phyloP scores from a whole-genome alignment of 495 filamentous ascomycete species.

The Hamigera avellanea region DNA sequence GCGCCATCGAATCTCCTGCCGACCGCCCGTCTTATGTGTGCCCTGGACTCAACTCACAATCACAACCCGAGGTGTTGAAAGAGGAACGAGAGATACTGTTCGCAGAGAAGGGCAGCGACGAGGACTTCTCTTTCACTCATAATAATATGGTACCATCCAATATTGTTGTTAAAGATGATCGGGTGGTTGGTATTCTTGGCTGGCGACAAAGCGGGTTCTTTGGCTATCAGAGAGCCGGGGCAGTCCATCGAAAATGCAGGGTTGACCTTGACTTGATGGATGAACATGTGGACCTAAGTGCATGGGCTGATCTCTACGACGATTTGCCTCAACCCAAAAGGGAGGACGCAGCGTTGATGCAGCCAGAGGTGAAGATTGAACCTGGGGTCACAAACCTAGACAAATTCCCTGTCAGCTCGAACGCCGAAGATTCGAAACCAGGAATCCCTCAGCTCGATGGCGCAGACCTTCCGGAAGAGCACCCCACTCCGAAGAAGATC shows the following conservation, averaged over 20 bases:
- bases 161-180: slow-evolving; percentile 25
- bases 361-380: slow-evolving; percentile 26
- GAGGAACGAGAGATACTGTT: slow-evolving; percentile 26
- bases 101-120: slow-evolving; percentile 10
- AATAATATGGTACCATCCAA: slow-evolving; percentile 29
- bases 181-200: slow-evolving; percentile 26
- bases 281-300: slow-evolving; percentile 3
- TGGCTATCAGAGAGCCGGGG: slow-evolving; percentile 21
- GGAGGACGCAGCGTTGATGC: not conserved
- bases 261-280: slow-evolving; percentile 8
- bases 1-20: slow-evolving; percentile 11
- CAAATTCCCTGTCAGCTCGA: slow-evolving; percentile 17
- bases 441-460: slow-evolving; percentile 19
- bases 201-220: slow-evolving; percentile 35
- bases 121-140: slow-evolving; percentile 22
- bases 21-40: slow-evolving; percentile 28
- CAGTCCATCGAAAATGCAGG: slow-evolving; percentile 22
- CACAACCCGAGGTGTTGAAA: slow-evolving; percentile 10
- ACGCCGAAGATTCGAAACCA: slow-evolving; percentile 14
- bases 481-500: slow-evolving; percentile 29
- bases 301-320: slow-evolving; percentile 30
- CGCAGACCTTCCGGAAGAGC: slow-evolving; percentile 13
- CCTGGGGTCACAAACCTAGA: slow-evolving; percentile 19
- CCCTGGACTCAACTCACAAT: slow-evolving; percentile 23
- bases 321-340: slow-evolving; percentile 3